Evolutionary conservation across 352 stramenopile genomes (phyloP).

Genomic region (Pythium chondricola): DNA sequence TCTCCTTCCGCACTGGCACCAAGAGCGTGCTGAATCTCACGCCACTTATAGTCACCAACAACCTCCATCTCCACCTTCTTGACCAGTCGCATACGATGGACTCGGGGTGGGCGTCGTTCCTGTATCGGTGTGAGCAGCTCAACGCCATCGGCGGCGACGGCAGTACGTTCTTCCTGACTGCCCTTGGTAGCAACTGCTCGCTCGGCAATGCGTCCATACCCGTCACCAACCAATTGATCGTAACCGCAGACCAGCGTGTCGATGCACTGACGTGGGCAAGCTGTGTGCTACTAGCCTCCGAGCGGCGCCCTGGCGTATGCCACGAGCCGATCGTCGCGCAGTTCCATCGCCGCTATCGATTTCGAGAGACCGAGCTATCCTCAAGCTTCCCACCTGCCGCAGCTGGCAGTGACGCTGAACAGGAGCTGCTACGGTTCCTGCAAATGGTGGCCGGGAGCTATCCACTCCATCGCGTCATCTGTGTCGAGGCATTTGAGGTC

Average conservation of each 20-base stretch:
- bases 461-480: constrained; percentile 6
- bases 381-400: neutral
- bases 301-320: constrained; percentile 7
- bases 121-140: constrained; percentile 9
- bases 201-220: neutral
- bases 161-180: constrained; percentile 11
- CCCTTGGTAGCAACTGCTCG: constrained; percentile 8
- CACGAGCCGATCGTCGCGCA: constrained; percentile 9
- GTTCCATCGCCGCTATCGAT: constrained; percentile 10
- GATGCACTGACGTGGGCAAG: constrained; percentile 10
- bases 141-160: constrained; percentile 9
- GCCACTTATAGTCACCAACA: neutral
- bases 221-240: neutral
- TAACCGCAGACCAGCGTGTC: constrained; percentile 11
- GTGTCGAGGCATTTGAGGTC: constrained; percentile 8
- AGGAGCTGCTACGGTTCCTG: constrained; percentile 9
- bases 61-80: neutral
- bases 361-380: constrained; percentile 6
- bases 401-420: neutral
- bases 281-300: constrained; percentile 4
- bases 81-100: neutral
- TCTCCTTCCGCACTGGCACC: constrained; percentile 9
- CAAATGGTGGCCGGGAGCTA: constrained; percentile 9
- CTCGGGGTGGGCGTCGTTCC: constrained; percentile 18
- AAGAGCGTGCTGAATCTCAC: constrained; percentile 2